Evolutionary conservation across 495 filamentous ascomycete genomes (phyloP), one percentile per base, ranked within the genome.

Genomic region (Hypomontagnella monticulosa): DNA sequence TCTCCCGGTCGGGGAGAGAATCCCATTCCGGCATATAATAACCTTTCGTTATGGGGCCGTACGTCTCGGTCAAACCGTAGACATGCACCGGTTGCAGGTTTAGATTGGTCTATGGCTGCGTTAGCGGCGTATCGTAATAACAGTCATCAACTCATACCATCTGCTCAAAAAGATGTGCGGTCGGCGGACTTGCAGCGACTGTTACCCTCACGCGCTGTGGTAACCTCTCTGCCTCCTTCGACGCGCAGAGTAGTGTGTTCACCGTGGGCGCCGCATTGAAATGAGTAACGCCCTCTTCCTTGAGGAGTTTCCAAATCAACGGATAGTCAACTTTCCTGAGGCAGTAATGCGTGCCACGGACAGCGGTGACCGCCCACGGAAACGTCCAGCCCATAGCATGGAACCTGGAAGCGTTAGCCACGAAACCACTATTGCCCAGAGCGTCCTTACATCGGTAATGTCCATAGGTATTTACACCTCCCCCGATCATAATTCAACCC

Each of bases 211-310:
- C 93, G 3, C 88, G 87, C 5, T 85, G 75, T 1, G 88, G 82
- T 4, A 98, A 80, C 47, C 64, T 78, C 60, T 84, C 85, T 2
- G 95, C 95, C 68, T 91, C 85, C 37, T 84, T 77, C 0, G 88
- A 83, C 32, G 87, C 87, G 75, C 95, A 97, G 6, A 99, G 86
- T 1, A 98, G 78, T 0, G 93, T 99, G 76, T 97, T 97, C 43
- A 99, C 95, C 2, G 95, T 99, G 11, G 95, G 95, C 4, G 95
- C 95, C 4, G 95, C 95, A 71, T 93, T 94, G 82, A 93, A 98
- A 77, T 99, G 95, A 4, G 93, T 98, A 56, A 98, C 88, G 10
- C 83, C 78, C 71, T 97, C 91, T 36, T 90, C 81, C 70, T 92
- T 94, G 19, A 99, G 80, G 6, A 98, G 74, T 36, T 81, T 79